Evolutionary conservation across 2,329 filamentous ascomycete genomes (phyloP), one percentile per base, ranked within the genome.

Genomic region (Hymenoscyphus fructigenus): DNA sequence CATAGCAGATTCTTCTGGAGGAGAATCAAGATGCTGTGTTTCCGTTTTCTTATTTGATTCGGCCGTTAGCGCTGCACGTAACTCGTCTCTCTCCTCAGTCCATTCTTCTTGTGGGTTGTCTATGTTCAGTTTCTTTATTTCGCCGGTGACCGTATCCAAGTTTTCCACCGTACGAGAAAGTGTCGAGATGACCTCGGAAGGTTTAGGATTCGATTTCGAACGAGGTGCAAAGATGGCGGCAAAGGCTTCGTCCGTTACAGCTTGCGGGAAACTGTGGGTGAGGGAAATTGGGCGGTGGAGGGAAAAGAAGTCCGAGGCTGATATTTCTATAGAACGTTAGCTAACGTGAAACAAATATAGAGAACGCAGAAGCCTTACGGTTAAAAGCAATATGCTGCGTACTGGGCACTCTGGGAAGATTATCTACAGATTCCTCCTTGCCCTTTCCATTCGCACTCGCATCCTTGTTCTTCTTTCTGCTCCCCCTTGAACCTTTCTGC

Each of bases 221-320:
- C 82, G 84, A 64, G 81, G 76, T 56, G 88, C 83, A 78, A 98
- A 98, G 74, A 99, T 93, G 74, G 90, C 84, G 67, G 91, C 89
- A 78, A 98, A 97, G 59, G 89, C 84, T 75, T 91, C 89, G 67
- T 90, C 83, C 61, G 85, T 88, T 57, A 93, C 85, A 23, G 84
- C 82, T 72, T 86, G 88, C 63, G 91, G 95, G 75, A 97, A 89
- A 70, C 90, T 89, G 72, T 89, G 88, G 59, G 89, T 93, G 70
- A 97, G 87, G 63, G 92, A 96, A 74, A 99, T 94, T 57, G 95
- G 95, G 67, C 95, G 89, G 79, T 99, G 92, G 70, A 96, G 90
- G 68, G 93, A 96, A 82, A 98, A 98, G 84, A 99, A 98, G 66
- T 90, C 90, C 7, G 94, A 95, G 57, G 97, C 83, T 68, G 91